Percentiles rank a stretch among this genome's conserved stretches.
These are phyloP conservation scores for Linanthus parryae DNA, from an alignment of 148 eudicot species.

Conservation along the genomic window DNA sequence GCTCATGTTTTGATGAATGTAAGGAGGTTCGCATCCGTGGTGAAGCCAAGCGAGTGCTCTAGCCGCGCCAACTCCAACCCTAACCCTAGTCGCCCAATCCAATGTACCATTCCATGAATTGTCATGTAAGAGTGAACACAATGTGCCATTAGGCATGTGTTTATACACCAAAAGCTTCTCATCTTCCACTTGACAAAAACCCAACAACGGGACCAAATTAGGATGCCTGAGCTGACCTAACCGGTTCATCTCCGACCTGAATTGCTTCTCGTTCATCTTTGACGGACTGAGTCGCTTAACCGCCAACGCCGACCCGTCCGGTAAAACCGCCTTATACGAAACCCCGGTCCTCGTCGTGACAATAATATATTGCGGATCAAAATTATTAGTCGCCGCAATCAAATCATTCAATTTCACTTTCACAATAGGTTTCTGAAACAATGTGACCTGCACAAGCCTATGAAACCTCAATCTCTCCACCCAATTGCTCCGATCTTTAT, in stretches of 20 bases:
- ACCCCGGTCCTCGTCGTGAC: slow-evolving; percentile 49
- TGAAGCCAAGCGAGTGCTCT: slow-evolving; percentile 83
- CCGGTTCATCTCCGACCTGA: slow-evolving; percentile 45
- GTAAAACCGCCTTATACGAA: slow-evolving; percentile 45
- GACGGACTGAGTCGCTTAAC: slow-evolving; percentile 49
- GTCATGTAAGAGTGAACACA: slow-evolving; percentile 33
- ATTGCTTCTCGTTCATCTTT: slow-evolving; percentile 57
- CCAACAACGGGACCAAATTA: slow-evolving; percentile 67
- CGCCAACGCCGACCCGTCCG: slow-evolving; percentile 69
- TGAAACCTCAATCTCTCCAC: slow-evolving; percentile 40
- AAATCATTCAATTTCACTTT: slow-evolving; percentile 55
- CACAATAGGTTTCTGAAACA: slow-evolving; percentile 67
- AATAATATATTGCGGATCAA: slow-evolving; percentile 28
- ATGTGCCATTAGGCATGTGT: slow-evolving; percentile 56
- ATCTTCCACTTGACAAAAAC: slow-evolving; percentile 64
- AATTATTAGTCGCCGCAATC: slow-evolving; percentile 47
- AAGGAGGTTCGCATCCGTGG: slow-evolving; percentile 60
- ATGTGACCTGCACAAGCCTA: slow-evolving; percentile 47
- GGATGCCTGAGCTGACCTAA: slow-evolving; percentile 75
- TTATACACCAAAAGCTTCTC: slow-evolving; percentile 80
- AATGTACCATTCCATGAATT: slow-evolving; percentile 14
- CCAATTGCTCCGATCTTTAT: slow-evolving; percentile 39
- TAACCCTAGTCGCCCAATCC: slow-evolving; percentile 57
- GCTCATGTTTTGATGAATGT: slow-evolving; percentile 58
- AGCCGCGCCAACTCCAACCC: slow-evolving; percentile 55